phyloP scores from a whole-genome alignment of 1,139 yeast species.

The Sugiyamaella sp. region DNA sequence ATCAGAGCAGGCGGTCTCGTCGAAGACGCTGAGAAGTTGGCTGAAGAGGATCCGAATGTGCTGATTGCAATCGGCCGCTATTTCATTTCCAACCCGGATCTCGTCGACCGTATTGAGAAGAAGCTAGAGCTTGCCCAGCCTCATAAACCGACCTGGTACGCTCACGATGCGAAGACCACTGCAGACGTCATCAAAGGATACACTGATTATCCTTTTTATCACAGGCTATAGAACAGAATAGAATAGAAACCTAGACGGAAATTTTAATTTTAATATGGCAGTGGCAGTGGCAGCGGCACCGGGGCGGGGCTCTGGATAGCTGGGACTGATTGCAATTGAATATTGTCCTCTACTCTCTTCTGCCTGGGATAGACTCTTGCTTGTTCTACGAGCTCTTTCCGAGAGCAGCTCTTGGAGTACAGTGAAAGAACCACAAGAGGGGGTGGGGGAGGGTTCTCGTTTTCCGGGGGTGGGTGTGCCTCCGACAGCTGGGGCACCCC shows the following conservation, averaged over 20 bases:
- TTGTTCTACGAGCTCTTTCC: no score
- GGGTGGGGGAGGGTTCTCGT: no score
- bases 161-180: slow-evolving; percentile 29
- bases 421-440: no score
- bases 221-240: not conserved
- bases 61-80: slow-evolving; percentile 52
- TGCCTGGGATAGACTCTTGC: no score
- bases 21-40: slow-evolving; percentile 33
- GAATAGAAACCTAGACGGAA: not conserved
- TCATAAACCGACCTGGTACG: slow-evolving; percentile 44
- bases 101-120: slow-evolving; percentile 46
- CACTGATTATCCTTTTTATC: slow-evolving; percentile 35
- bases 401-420: no score
- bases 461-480: no score
- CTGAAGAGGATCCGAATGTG: slow-evolving; percentile 44
- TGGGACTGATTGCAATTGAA: no score
- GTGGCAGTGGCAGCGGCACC: no score
- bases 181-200: slow-evolving; percentile 38
- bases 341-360: no score
- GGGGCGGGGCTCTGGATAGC: no score
- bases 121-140: slow-evolving; percentile 40
- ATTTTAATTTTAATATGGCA: no score
- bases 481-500: slow-evolving; percentile 3
- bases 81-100: slow-evolving; percentile 55
- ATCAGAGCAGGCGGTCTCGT: slow-evolving; percentile 53